Evolutionary conservation across 192 early-diverging fungal species (phyloP).

Genomic region (Rhizophagus sp.): DNA sequence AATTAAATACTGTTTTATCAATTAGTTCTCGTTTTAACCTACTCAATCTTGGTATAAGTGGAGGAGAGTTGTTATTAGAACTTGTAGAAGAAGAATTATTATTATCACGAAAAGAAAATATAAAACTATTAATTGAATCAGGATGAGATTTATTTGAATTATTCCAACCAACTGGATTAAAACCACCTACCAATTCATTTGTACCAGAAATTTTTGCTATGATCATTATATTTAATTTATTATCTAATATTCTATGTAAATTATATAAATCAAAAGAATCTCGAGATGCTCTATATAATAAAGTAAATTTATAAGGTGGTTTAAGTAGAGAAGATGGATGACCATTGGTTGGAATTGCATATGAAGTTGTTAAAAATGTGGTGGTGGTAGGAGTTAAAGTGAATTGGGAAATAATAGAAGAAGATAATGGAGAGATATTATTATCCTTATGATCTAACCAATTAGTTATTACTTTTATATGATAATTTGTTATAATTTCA

Average conservation of each 20-base stretch:
- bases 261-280: not conserved
- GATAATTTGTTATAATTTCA: constrained; percentile 4
- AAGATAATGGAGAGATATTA: not conserved
- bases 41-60: constrained; percentile 4
- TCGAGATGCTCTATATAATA: constrained; percentile 18
- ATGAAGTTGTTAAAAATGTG: not conserved
- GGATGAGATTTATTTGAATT: not conserved
- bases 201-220: constrained; percentile 1
- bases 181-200: constrained; percentile 22
- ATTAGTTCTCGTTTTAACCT: not conserved
- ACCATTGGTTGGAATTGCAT: not conserved
- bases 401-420: not conserved
- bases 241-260: constrained; percentile 13
- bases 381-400: not conserved
- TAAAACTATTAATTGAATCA: not conserved
- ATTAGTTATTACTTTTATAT: not conserved
- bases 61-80: not conserved
- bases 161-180: constrained; percentile 10
- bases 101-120: not conserved
- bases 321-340: not conserved
- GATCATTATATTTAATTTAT: not conserved
- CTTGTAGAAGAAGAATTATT: not conserved
- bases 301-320: not conserved
- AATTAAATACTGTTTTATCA: not conserved
- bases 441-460: constrained; percentile 14